Evolutionary conservation across 1,284 basidiomycete genomes (phyloP).

Genomic region (Ustilago xerochloae): DNA sequence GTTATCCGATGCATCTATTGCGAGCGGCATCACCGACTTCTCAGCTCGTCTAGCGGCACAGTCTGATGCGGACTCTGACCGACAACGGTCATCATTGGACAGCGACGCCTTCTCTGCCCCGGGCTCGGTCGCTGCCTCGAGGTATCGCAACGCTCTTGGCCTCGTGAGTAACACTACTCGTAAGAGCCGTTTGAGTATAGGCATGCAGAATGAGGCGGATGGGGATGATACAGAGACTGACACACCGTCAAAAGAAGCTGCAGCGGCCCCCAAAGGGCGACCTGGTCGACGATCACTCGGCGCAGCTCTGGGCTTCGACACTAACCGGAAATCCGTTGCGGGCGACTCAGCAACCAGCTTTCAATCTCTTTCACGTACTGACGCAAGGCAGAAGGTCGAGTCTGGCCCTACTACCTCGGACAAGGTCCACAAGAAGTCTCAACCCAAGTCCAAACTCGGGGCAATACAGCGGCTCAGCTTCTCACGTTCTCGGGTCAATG

Average conservation of each 20-base stretch:
- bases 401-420: background rate
- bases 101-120: slow-evolving; percentile 3
- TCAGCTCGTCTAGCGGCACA: slow-evolving; percentile 43
- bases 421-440: slow-evolving; percentile 11
- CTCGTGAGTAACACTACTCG: background rate
- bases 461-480: slow-evolving; percentile 40
- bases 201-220: slow-evolving; percentile 11
- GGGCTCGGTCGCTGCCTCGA: background rate
- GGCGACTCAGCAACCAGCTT: background rate
- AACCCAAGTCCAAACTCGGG: slow-evolving; percentile 27
- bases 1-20: slow-evolving; percentile 13
- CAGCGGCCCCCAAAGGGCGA: background rate
- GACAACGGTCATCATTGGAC: slow-evolving; percentile 2
- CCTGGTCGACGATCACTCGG: slow-evolving; percentile 29
- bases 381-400: background rate
- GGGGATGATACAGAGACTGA: slow-evolving; percentile 48
- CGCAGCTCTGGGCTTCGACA: slow-evolving; percentile 32
- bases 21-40: slow-evolving; percentile 31
- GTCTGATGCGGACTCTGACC: slow-evolving; percentile 21
- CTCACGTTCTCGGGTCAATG: slow-evolving; percentile 38
- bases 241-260: slow-evolving; percentile 1
- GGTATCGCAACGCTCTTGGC: slow-evolving; percentile 1
- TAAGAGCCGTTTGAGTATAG: background rate
- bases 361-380: background rate
- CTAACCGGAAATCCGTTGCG: background rate